Base-by-base conservation (phyloP, 2,329 filamentous ascomycete species). In the Cercospora nicotianae region DNA sequence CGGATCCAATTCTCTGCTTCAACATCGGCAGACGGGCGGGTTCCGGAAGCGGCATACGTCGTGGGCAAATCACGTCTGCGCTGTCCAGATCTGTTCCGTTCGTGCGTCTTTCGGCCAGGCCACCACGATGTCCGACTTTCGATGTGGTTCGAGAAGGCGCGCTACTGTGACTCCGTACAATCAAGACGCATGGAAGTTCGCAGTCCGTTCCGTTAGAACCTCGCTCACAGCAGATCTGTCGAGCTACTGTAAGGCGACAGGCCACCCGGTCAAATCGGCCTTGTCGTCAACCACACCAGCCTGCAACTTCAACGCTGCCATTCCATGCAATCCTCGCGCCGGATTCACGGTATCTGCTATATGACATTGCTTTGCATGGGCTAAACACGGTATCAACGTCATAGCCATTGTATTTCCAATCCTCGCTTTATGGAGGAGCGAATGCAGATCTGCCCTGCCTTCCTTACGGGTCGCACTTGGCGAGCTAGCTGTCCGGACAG, bases 11-110 rank as follows among this genome's bases (percentile, higher is more conserved):
- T 23, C 42, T 53, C 30, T 63, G 33, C 51, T n/a, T 42, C 45
- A 67, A 51, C 51, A 45, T 45, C 60, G 60, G 57, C 51, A 36
- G 20, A 63, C 60, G 65, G 60, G 36, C 60, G 65, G 65, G 48
- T 55, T n/a, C 48, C 48, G 48, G 48, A 28, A 28, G 20, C 23
- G 48, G 36, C 36, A 42, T 42, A 42, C 36, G 8, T 42, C 36
- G 16, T 42, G 36, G 36, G n/a, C 48, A 28, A 16, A 55, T n/a
- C 48, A 55, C 20, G 20, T 26, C 48, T 55, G 48, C 48, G 48
- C 26, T 55, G 48, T 16, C 48, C 23, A 55, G 13, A 55, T 55
- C 13, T 23, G 23, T 55, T 55, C 48, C 23, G 23, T 28, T 16
- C 48, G 9, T 55, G 48, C 48, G 16, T 55, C 48, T 55, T 55